phyloP scores from a whole-genome alignment of 352 stramenopile species.

The Pythium oligandrum region DNA sequence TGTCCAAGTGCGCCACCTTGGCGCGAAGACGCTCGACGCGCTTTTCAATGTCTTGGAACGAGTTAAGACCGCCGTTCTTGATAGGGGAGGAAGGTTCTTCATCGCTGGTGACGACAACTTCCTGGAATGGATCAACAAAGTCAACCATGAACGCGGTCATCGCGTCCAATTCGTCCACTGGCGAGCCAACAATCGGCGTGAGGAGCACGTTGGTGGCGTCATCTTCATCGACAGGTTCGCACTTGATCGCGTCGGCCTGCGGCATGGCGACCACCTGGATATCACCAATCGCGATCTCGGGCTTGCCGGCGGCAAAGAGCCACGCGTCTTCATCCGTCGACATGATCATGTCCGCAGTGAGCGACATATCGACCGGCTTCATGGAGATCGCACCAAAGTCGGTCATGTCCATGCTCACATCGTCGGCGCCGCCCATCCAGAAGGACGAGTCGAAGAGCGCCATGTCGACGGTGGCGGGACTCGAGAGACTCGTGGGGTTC shows the following conservation, averaged over 20 bases:
- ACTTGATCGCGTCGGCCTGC: neutral
- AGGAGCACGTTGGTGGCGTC: slow-evolving; percentile 55
- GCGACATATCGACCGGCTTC: slow-evolving; percentile 12
- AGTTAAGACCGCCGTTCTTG: slow-evolving; percentile 7
- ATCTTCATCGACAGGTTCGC: slow-evolving; percentile 11
- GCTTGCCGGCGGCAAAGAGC: slow-evolving; percentile 14
- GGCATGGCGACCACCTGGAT: slow-evolving; percentile 11
- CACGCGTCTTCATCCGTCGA: slow-evolving; percentile 17
- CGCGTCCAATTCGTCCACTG: slow-evolving; percentile 58
- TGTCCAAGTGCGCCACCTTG: slow-evolving; percentile 46
- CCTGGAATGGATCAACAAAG: slow-evolving; percentile 54
- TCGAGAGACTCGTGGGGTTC: neutral
- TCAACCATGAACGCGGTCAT: slow-evolving; percentile 60
- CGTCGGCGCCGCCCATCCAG: slow-evolving; percentile 10
- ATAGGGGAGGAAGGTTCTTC: slow-evolving; percentile 15
- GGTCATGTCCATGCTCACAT: slow-evolving; percentile 8
- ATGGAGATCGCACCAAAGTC: slow-evolving; percentile 4
- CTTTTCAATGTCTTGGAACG: slow-evolving; percentile 24
- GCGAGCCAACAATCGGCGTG: slow-evolving; percentile 42
- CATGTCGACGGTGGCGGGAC: slow-evolving; percentile 7
- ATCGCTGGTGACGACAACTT: slow-evolving; percentile 20
- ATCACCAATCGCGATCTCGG: slow-evolving; percentile 11
- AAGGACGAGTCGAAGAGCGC: slow-evolving; percentile 9
- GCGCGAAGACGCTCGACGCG: slow-evolving; percentile 40
- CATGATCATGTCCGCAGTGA: too few relatives aligned